Evolutionary conservation across 1,284 basidiomycete genomes (phyloP).

Genomic region (Rhodotorula sp.): DNA sequence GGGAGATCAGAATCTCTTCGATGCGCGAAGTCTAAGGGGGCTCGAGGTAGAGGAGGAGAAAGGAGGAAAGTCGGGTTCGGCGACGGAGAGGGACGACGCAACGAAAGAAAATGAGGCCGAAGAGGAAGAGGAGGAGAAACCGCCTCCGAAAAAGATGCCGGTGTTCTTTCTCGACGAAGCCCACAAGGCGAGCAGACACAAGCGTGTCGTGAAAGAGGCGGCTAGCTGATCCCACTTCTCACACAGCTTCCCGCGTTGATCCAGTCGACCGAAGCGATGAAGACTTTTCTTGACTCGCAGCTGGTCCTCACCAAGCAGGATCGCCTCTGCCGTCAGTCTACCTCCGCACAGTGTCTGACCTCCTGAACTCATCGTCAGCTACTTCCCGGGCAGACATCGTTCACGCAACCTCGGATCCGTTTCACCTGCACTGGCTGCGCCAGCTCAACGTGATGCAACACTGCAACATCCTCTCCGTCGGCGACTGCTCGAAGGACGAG

Average conservation of each 20-base stretch:
- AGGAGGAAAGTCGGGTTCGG: too few species aligned
- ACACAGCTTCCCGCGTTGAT: conserved; percentile 56
- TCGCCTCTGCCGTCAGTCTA: conserved; percentile 63
- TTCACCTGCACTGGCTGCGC: conserved; percentile 62
- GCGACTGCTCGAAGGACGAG: conserved; percentile 70
- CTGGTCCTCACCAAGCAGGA: conserved; percentile 81
- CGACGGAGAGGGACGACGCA: background rate
- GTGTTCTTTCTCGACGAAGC: conserved; percentile 80
- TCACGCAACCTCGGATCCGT: conserved; percentile 77
- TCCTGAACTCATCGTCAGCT: background rate
- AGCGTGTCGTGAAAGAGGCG: background rate
- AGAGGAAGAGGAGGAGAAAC: conserved; percentile 35
- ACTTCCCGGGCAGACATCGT: conserved; percentile 49
- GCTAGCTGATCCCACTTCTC: background rate
- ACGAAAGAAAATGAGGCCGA: background rate
- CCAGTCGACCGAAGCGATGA: conserved; percentile 71
- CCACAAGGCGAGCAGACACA: conserved; percentile 58
- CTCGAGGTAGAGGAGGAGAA: background rate
- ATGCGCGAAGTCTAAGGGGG: conserved; percentile 20
- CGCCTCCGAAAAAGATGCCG: conserved; percentile 65
- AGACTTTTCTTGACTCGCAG: conserved; percentile 75
- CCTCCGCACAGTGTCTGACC: background rate
- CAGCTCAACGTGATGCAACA: conserved; percentile 40
- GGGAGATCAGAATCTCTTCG: conserved; percentile 12
- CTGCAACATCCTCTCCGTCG: conserved; percentile 67